Evolutionary conservation across 2,329 filamentous ascomycete species (phyloP).

Genomic region (Dryadomyces quercus-mongolicae): DNA sequence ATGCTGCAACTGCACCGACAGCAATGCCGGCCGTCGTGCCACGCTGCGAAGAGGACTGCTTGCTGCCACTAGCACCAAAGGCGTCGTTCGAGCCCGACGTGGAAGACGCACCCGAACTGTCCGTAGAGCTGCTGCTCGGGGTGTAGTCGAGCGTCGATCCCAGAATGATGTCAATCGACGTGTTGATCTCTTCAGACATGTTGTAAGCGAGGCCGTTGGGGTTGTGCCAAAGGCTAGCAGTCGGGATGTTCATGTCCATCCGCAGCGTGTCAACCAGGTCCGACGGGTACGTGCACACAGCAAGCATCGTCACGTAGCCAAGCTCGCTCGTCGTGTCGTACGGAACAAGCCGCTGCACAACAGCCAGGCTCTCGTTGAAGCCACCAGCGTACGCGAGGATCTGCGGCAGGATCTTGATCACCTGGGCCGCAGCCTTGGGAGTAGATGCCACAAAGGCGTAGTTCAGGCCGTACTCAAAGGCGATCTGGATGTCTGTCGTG

Average conservation of each 20-base stretch:
- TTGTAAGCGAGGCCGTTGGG: slow-evolving; percentile 51
- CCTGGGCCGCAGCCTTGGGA: slow-evolving; percentile 64
- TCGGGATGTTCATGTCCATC: slow-evolving; percentile 57
- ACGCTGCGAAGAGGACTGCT: slow-evolving; percentile 45
- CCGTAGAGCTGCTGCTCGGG: slow-evolving; percentile 25
- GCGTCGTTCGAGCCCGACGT: slow-evolving; percentile 20
- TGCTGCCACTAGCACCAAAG: slow-evolving; percentile 21
- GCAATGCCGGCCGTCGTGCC: slow-evolving; percentile 60
- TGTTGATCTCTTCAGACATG: slow-evolving; percentile 72
- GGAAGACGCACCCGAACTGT: slow-evolving; percentile 10
- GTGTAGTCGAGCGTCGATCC: slow-evolving; percentile 29
- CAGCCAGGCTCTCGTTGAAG: slow-evolving; percentile 36
- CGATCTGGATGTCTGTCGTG: slow-evolving; percentile 66
- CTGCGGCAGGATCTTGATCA: slow-evolving; percentile 66
- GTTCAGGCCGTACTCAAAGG: slow-evolving; percentile 69
- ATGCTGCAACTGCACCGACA: slow-evolving; percentile 64
- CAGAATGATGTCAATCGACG: slow-evolving; percentile 56
- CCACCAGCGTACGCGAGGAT: slow-evolving; percentile 55
- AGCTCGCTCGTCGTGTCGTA: slow-evolving; percentile 57
- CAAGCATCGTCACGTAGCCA: slow-evolving; percentile 73
- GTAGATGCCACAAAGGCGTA: slow-evolving; percentile 70
- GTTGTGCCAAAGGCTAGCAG: slow-evolving; percentile 65
- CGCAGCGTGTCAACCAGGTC: slow-evolving; percentile 56
- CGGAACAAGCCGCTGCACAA: slow-evolving; percentile 64
- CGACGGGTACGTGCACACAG: slow-evolving; percentile 55